Evolutionary conservation across 257 asterid genomes (phyloP), one percentile per base, ranked within the genome.

Genomic region (Solanum tarijense): DNA sequence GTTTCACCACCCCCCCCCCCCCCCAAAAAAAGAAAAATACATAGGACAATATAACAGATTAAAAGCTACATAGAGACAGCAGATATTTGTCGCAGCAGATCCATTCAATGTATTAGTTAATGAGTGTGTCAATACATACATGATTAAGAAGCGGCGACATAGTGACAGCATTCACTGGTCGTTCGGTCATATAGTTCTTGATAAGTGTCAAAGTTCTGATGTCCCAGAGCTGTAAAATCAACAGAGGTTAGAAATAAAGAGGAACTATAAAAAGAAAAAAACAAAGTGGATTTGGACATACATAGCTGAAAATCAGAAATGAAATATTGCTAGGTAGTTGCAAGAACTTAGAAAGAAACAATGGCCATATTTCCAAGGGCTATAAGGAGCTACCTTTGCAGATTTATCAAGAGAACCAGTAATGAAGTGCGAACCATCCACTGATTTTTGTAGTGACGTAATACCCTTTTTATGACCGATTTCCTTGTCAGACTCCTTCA

Each of bases 61-160:
- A 29, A 20, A 18, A 48, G 7, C 60, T 20, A 21, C 13, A 36
- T 83, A 68, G 16, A 48, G 52, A 38, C 11, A 29, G 12, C 16
- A 73, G 25, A 27, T 82, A 55, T 87, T 39, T 39, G 38, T 65
- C 35, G 14, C 12, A 46, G 32, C 16, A 66, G 58, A 85, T 16
- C 69, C 66, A 85, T 66, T 65, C 18, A 9, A 62, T 62, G 14
- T 35, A 66, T 32, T 14, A 79, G 66, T 31, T 46, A 9, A 73
- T 43, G 43, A 43, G 83, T 48, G 83, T 46, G 62, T 74, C 82
- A 27, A 69, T 43, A 83, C 98, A 90, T 94, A 97, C 99, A 90
- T 97, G 99, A 85, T 96, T 90, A 55, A 96, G 97, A 87, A 96
- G 93, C 1, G 99, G 98, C 38, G 99, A 97, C 98, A 97, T 93